Percentiles rank a stretch among this genome's conserved stretches.
phyloP scores from a whole-genome alignment of 164 flowering plant species.

The Paratinospora sagittata region DNA sequence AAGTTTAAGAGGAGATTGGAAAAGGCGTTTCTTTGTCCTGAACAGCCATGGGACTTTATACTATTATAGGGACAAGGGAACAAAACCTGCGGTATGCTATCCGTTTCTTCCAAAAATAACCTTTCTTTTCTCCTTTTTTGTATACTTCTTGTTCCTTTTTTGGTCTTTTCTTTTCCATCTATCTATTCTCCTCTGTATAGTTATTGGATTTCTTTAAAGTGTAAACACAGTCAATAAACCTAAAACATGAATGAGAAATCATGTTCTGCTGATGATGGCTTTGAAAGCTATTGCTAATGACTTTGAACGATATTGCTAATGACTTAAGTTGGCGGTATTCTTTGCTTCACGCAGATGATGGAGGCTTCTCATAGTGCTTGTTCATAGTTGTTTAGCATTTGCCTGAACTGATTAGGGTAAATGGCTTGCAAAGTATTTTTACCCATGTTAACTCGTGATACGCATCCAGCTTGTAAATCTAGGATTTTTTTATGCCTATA shows the following conservation, averaged over 20 bases:
- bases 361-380: not conserved
- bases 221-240: no score
- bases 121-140: not conserved
- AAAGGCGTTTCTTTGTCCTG: conserved; percentile 88
- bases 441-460: not conserved
- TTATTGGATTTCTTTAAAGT: no score
- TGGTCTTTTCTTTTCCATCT: no score
- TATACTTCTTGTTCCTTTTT: not conserved
- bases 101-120: conserved; percentile 1
- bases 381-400: not conserved
- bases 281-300: not conserved
- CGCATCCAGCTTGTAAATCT: not conserved
- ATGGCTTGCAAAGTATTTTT: not conserved
- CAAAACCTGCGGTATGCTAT: conserved; percentile 42
- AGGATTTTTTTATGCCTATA: not conserved
- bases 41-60: conserved; percentile 74
- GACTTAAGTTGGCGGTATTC: not conserved
- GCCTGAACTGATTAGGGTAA: not conserved
- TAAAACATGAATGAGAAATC: not conserved
- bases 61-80: conserved; percentile 57
- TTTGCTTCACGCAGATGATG: not conserved
- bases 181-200: no score
- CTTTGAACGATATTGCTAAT: no score
- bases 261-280: not conserved
- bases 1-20: conserved; percentile 79